Conservation (phyloP, 73 alveolate genomes). For the Paramecium octaurelia region DNA sequence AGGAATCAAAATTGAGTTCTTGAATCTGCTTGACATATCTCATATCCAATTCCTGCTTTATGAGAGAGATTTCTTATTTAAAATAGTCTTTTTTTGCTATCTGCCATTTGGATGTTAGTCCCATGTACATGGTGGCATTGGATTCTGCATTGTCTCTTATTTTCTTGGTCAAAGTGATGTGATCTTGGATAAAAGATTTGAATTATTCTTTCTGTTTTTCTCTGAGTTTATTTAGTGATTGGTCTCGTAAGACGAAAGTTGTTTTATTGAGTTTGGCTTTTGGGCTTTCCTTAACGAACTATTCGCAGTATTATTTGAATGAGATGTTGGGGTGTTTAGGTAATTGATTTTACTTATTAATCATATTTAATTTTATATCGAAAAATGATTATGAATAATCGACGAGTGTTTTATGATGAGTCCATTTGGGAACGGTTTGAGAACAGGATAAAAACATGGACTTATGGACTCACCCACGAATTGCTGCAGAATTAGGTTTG, state of each 20-base stretch:
- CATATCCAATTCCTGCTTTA: neutral
- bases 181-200: neutral
- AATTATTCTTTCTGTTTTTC: neutral
- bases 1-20: neutral
- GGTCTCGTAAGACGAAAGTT: neutral
- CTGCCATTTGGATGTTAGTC: neutral
- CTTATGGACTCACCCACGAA: slow-evolving; percentile 61
- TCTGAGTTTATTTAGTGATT: neutral
- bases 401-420: slow-evolving; percentile 57
- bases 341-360: neutral
- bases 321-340: neutral
- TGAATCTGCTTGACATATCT: neutral
- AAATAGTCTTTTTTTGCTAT: neutral
- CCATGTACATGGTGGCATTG: neutral
- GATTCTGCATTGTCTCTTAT: neutral
- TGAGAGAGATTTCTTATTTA: neutral
- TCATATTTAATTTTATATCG: neutral
- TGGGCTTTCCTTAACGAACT: neutral
- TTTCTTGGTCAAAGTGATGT: neutral
- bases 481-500: slow-evolving; percentile 42
- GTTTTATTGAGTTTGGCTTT: neutral
- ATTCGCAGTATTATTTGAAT: neutral
- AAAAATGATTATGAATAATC: slow-evolving; percentile 45
- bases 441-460: slow-evolving; percentile 49
- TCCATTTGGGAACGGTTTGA: slow-evolving; percentile 61